Conservation (phyloP, 345 rosid species). For the Eucalyptus polyanthemos region DNA sequence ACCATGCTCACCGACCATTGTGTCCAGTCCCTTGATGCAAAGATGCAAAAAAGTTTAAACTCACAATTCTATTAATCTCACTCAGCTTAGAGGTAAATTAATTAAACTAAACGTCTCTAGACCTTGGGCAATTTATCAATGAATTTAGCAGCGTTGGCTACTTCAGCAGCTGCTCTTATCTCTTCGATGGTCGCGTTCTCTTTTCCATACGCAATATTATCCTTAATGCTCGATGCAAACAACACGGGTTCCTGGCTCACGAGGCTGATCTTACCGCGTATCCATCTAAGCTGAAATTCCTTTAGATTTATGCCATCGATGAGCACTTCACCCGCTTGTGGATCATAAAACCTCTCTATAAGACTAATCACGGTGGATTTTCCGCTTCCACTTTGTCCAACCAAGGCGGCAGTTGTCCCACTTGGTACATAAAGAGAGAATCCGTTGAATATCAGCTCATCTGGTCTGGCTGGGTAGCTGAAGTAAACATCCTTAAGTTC, state of each 20-base stretch:
- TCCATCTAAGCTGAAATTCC: constrained; percentile 23
- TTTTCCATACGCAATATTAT: constrained; percentile 23
- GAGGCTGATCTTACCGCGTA: constrained; percentile 12
- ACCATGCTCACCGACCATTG: constrained; percentile 92
- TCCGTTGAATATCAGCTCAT: constrained; percentile 12
- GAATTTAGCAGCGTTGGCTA: constrained; percentile 28
- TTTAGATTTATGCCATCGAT: constrained; percentile 18
- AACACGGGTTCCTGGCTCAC: constrained; percentile 23
- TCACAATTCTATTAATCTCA: not conserved
- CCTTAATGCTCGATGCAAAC: constrained; percentile 16
- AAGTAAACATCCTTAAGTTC: constrained; percentile 14
- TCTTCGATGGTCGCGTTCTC: constrained; percentile 15
- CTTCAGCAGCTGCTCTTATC: constrained; percentile 14
- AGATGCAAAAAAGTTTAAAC: not conserved
- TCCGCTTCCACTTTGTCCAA: constrained; percentile 35
- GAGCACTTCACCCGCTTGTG: constrained; percentile 9
- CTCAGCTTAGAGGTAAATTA: not conserved
- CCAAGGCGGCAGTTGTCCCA: constrained; percentile 16
- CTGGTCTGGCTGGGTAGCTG: constrained; percentile 30
- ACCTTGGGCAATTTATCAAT: constrained; percentile 29
- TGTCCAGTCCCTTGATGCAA: constrained; percentile 48
- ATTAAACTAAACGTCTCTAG: not conserved
- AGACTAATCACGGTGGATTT: not conserved
- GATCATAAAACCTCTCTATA: constrained; percentile 15
- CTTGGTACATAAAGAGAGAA: constrained; percentile 13